Evolutionary conservation across 1,139 yeast species (phyloP).

Genomic region (Hemisphaericaspora lyxosophila): DNA sequence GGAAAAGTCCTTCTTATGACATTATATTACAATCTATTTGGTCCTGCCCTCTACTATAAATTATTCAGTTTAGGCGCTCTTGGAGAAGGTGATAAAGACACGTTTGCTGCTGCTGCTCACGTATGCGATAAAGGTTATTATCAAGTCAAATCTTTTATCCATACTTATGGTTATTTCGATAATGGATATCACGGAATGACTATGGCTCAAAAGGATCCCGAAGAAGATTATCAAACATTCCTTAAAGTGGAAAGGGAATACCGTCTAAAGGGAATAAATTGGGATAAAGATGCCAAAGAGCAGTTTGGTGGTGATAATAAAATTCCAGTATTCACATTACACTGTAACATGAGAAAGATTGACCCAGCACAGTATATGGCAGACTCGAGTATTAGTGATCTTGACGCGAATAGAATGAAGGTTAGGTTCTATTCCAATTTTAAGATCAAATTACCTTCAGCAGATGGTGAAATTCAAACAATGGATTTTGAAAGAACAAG

Average conservation of each 20-base stretch:
- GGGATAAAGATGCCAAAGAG: conserved; percentile 12
- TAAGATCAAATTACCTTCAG: conserved; percentile 4
- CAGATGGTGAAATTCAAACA: conserved; percentile 1
- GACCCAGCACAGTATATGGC: conserved; percentile 10
- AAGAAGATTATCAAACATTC: conserved; percentile 21
- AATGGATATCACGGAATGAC: conserved; percentile 28
- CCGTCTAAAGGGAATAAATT: conserved; percentile 6
- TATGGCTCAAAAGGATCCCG: conserved; percentile 32
- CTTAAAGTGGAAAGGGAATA: conserved; percentile 4
- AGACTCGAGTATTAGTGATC: conserved; percentile 6
- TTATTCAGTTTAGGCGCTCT: conserved; percentile 56
- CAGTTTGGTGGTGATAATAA: conserved; percentile 16
- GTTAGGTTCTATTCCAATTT: conserved; percentile 12
- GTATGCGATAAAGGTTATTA: conserved; percentile 39
- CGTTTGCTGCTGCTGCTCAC: conserved; percentile 57
- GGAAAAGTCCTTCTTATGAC: conserved; percentile 49
- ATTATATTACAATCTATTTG: conserved; percentile 57
- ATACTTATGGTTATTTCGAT: conserved; percentile 25
- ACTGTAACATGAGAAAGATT: conserved; percentile 13
- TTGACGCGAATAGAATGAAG: conserved; percentile 10
- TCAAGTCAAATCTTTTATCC: conserved; percentile 40
- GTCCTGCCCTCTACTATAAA: conserved; percentile 55
- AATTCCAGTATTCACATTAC: conserved; percentile 15
- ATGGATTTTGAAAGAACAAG: conserved; percentile 28
- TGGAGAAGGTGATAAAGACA: conserved; percentile 71